Conservation (phyloP, 768 basidiomycete species). For the Candolleomyces aberdarensis region DNA sequence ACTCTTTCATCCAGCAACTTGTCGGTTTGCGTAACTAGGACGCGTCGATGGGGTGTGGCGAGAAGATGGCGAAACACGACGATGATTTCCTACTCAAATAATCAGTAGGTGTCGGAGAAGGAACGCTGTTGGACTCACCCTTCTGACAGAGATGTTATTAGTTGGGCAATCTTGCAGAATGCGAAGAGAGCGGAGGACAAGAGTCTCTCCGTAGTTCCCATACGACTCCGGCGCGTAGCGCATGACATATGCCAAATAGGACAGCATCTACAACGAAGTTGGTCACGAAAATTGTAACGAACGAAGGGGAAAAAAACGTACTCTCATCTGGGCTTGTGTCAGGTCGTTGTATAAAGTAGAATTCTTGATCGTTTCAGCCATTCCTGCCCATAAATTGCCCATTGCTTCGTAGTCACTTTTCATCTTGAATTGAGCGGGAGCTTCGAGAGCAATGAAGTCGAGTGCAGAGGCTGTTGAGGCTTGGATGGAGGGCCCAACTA, state of each 20-base stretch:
- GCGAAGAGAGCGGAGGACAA: constrained; percentile 79
- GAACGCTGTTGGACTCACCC: constrained; percentile 42
- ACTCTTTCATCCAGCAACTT: constrained; percentile 90
- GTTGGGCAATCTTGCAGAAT: constrained; percentile 92
- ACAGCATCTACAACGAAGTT: constrained; percentile 63
- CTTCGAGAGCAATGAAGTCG: constrained; percentile 72
- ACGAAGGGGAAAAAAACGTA: constrained; percentile 26
- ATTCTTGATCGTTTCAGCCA: constrained; percentile 75
- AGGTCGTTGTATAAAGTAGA: constrained; percentile 75
- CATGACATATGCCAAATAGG: constrained; percentile 88
- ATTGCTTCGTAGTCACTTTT: constrained; percentile 78
- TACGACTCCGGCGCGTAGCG: constrained; percentile 57
- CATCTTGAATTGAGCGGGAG: constrained; percentile 76
- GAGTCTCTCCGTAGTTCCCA: constrained; percentile 73
- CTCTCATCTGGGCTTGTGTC: constrained; percentile 89
- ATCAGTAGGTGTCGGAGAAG: constrained; percentile 7
- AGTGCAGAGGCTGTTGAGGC: constrained; percentile 76
- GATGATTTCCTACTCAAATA: constrained; percentile 69
- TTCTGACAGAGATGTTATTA: constrained; percentile 77
- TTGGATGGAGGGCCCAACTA: constrained; percentile 65
- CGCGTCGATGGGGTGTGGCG: constrained; percentile 70
- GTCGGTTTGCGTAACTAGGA: constrained; percentile 80
- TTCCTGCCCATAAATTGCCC: constrained; percentile 80
- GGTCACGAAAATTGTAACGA: not conserved
- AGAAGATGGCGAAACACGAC: constrained; percentile 91